phyloP scores from a whole-genome alignment of 2,329 filamentous ascomycete genomes.

The Claviceps africana region DNA sequence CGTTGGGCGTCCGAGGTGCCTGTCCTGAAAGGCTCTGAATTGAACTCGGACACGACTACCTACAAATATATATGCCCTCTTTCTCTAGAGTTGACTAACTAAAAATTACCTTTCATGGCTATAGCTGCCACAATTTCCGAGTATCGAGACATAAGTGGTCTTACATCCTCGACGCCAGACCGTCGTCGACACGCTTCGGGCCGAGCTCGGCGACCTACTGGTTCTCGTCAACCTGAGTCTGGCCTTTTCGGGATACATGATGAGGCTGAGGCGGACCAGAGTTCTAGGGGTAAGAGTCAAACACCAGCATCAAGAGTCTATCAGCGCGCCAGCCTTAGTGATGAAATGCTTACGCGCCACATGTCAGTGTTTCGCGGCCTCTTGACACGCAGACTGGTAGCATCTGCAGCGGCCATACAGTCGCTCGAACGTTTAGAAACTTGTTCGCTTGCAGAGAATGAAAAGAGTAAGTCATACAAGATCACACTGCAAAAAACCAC shows the following conservation, averaged over 20 bases:
- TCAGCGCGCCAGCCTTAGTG: slow-evolving; percentile 6
- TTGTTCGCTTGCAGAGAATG: slow-evolving; percentile 28
- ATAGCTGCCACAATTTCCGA: not conserved
- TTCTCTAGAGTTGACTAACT: not conserved
- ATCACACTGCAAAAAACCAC: not conserved
- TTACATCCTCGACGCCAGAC: slow-evolving; percentile 11
- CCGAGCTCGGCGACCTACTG: slow-evolving; percentile 15
- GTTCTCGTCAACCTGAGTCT: slow-evolving; percentile 11
- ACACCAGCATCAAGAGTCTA: not conserved
- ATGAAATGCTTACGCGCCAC: slow-evolving; percentile 23
- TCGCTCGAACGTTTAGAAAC: slow-evolving; percentile 33
- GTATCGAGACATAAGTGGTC: not conserved
- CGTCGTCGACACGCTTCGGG: slow-evolving; percentile 14
- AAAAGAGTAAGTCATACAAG: slow-evolving; percentile 29
- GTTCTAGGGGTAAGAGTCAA: not conserved
- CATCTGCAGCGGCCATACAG: slow-evolving; percentile 31
- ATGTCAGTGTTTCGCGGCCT: slow-evolving; percentile 34
- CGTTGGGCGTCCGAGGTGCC: no score
- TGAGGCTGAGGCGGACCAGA: slow-evolving; percentile 5
- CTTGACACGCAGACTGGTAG: slow-evolving; percentile 29
- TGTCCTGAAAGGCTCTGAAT: no score
- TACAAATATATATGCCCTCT: not conserved
- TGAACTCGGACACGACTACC: no score
- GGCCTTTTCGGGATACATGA: slow-evolving; percentile 13
- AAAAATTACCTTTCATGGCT: not conserved